phyloP scores from a whole-genome alignment of 164 flowering plant genomes.

The Liquidambar formosana region DNA sequence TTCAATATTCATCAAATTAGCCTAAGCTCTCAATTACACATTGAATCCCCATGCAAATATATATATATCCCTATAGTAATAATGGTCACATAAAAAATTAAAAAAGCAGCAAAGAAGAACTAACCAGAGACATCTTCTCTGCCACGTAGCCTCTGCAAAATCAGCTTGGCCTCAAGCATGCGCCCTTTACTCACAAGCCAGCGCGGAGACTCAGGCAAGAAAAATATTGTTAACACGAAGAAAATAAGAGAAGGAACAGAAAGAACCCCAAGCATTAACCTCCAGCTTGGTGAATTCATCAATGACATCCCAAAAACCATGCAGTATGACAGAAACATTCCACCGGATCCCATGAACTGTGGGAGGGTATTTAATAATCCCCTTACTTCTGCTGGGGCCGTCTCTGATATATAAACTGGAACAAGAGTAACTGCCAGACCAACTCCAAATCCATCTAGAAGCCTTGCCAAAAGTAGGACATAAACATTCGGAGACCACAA shows the following conservation, averaged over 20 bases:
- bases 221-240: slow-evolving; percentile 36
- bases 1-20: no score
- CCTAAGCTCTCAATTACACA: slow-evolving; percentile 3
- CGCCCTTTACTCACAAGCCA: slow-evolving; percentile 74
- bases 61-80: no score
- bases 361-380: slow-evolving; percentile 57
- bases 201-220: slow-evolving; percentile 65
- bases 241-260: slow-evolving; percentile 45
- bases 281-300: slow-evolving; percentile 49
- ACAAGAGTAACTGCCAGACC: slow-evolving; percentile 55
- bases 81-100: no score
- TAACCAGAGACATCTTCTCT: slow-evolving; percentile 60
- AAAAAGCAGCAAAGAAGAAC: slow-evolving; percentile 8
- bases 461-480: slow-evolving; percentile 51
- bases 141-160: slow-evolving; percentile 55
- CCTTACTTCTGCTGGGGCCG: slow-evolving; percentile 59
- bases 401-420: slow-evolving; percentile 68
- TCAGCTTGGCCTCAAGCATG: slow-evolving; percentile 54
- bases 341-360: slow-evolving; percentile 55
- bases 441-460: slow-evolving; percentile 62
- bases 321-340: slow-evolving; percentile 57
- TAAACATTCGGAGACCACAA: slow-evolving; percentile 68
- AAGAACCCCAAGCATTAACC: slow-evolving; percentile 64
- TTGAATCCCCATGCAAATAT: not conserved
- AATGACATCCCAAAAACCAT: slow-evolving; percentile 66